These are phyloP conservation scores for Ceratobasidium sp. DNA, from an alignment of 1,284 basidiomycete species.

Conservation along the genomic window DNA sequence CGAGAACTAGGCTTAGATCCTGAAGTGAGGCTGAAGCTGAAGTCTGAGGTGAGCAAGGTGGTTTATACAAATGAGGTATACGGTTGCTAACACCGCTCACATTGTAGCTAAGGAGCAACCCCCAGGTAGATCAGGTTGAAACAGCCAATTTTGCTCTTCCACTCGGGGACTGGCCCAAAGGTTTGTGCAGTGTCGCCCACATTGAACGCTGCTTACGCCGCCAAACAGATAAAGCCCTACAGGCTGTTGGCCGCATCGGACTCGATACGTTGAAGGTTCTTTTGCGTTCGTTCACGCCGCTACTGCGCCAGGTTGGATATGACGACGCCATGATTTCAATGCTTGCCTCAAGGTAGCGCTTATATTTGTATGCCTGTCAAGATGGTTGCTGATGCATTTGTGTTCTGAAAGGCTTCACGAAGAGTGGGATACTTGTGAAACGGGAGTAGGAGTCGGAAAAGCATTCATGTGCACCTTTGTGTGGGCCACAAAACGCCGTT, in stretches of 20 bases:
- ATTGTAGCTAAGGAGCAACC: slow-evolving; percentile 16
- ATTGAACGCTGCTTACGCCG: not conserved
- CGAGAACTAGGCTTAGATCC: slow-evolving; percentile 43
- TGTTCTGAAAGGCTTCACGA: slow-evolving; percentile 15
- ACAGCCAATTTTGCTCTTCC: slow-evolving; percentile 42
- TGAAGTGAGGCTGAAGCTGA: slow-evolving; percentile 44
- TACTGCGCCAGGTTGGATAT: slow-evolving; percentile 44
- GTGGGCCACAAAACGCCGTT: slow-evolving; percentile 32
- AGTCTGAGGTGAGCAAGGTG: slow-evolving; percentile 30
- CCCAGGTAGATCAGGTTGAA: slow-evolving; percentile 36
- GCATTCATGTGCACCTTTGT: slow-evolving; percentile 19
- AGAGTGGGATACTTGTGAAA: slow-evolving; percentile 29
- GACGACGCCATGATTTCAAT: slow-evolving; percentile 44
- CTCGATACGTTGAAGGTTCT: slow-evolving; percentile 40
- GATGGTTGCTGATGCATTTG: not conserved
- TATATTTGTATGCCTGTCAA: not conserved
- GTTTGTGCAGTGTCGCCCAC: not conserved
- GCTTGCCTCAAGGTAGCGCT: slow-evolving; percentile 42
- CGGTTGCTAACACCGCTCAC: not conserved
- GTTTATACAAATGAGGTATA: not conserved
- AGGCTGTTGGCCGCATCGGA: slow-evolving; percentile 40
- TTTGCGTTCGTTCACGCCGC: slow-evolving; percentile 42
- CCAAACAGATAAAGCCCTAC: slow-evolving; percentile 33
- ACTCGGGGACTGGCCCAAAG: slow-evolving; percentile 44
- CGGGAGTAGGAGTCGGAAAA: slow-evolving; percentile 5